Evolutionary conservation across 768 basidiomycete species (phyloP), one percentile per base, ranked within the genome.

Genomic region (Arthromyces matolae): DNA sequence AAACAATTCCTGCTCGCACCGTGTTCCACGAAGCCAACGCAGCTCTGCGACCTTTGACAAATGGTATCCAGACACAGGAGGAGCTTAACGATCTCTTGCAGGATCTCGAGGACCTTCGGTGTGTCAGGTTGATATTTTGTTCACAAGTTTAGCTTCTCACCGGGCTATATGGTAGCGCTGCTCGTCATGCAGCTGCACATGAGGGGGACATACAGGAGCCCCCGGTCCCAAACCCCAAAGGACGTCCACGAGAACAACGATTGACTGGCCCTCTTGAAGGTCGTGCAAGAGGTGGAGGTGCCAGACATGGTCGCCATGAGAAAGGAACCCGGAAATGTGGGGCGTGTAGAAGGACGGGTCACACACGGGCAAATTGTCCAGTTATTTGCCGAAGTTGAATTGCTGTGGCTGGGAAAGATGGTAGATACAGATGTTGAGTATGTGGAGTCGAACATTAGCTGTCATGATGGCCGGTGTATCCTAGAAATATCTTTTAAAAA

Each of bases 11-110:
- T 7, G 54, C 63, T 19, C 59, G 56, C 3, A 48, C 47, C 1
- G 58, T 62, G 13, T 60, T 54, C 33, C 56, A 60, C 27, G 52
- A 61, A 38, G 48, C 62, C 3, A 51, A 60, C 23, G 58, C 62
- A 8, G 59, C 58, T 1, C 38, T 67, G 8, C 45, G 60, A 9
- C 58, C 60, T 4, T 45, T 66, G 25, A 36, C 58, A 4, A 39
- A 25, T 25, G 48, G 48, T 13, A 46, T 63, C 20, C 62, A 62
- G 31, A 67, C 61, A n/a, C 42, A 51, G 22, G 64, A 65, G 14
- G 50, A 67, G 19, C 52, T 67, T 5, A 55, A 64, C 8, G 46
- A 46, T 4, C 45, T 64, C 19, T 8, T 58, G n/a, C 38, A 45
- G 10, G 45, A 49, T 14, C 47, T 65, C 29, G 23, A 41, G 22